Base-by-base conservation (phyloP, 2,329 filamentous ascomycete genomes). In the Nigrospora sphaerica region DNA sequence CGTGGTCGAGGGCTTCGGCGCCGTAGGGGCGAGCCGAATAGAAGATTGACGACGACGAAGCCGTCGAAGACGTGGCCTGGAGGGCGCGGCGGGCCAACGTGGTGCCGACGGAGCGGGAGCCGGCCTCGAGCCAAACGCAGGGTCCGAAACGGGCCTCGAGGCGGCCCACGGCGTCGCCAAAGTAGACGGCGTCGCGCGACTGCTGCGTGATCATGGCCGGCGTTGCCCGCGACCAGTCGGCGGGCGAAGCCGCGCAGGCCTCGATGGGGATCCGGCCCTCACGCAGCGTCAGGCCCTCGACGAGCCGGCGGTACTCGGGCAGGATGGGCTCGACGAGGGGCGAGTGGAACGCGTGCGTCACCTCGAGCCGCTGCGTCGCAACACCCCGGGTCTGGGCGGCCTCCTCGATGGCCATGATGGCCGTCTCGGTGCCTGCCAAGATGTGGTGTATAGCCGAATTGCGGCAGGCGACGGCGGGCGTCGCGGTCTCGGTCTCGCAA, bases 41-140 rank as follows among this genome's bases (percentile, higher is more conserved):
- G 37, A 44, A 37, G 14, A 12, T 19, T 4, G 32, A 16, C 32
- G n/a, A 14, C 6, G 12, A 31, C 36, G 12, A 32, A 32, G n/a
- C 32, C 32, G 13, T 12, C 23, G 19, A 34, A 35, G 33, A 40
- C 33, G 10, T 38, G 38, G 28, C 41, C 42, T 19, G 39, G 18
- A 51, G 44, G 7, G 49, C 46, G 10, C 49, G 48, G 7, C 33
- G 33, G 4, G 48, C 49, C 46, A 54, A 51, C 5, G 36, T 33
- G 3, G 49, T 52, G 33, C 52, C 45, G 6, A 48, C 49, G 0
- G 52, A 48, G 16, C 49, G 46, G n/a, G 50, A 47, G 2, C 52
- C 52, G 5, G 50, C 52, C 31, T 54, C 52, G 32, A 54, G 44
- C 32, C 46, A 54, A 11, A 51, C 42, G 12, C 45, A 47, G 39